Evolutionary conservation across 73 alveolate genomes (phyloP).

Genomic region (Paramecium sonneborni): DNA sequence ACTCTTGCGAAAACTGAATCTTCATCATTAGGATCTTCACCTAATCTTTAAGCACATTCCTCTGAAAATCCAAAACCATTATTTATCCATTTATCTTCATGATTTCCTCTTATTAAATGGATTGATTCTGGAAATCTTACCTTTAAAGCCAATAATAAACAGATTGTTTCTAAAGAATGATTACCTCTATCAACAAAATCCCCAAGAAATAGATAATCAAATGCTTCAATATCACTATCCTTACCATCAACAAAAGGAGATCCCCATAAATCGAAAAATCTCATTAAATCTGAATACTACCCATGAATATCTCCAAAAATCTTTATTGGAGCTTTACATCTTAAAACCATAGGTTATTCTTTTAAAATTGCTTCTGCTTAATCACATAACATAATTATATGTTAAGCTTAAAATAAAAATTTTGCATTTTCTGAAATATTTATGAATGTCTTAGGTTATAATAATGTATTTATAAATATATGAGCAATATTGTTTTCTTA

Average conservation of each 20-base stretch:
- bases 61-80: slow-evolving; percentile 95
- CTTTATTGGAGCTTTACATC: slow-evolving; percentile 87
- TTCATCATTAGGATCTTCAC: slow-evolving; percentile 96
- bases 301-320: slow-evolving; percentile 96
- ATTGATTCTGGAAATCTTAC: slow-evolving; percentile 92
- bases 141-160: slow-evolving; percentile 90
- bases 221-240: slow-evolving; percentile 87
- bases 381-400: slow-evolving; percentile 70
- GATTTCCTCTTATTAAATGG: slow-evolving; percentile 89
- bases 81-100: slow-evolving; percentile 80
- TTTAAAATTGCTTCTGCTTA: slow-evolving; percentile 69
- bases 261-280: slow-evolving; percentile 94
- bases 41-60: slow-evolving; percentile 96
- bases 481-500: slow-evolving; percentile 37
- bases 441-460: slow-evolving; percentile 72
- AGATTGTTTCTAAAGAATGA: slow-evolving; percentile 87
- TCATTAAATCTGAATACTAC: slow-evolving; percentile 90
- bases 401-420: slow-evolving; percentile 60
- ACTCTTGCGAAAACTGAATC: slow-evolving; percentile 89
- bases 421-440: slow-evolving; percentile 68
- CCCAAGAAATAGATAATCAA: slow-evolving; percentile 94
- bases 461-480: slow-evolving; percentile 56
- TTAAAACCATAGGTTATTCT: slow-evolving; percentile 66
- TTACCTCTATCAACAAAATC: slow-evolving; percentile 94
- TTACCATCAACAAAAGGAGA: slow-evolving; percentile 84